phyloP scores from a whole-genome alignment of 2,329 filamentous ascomycete genomes.

The Aureobasidium musti region DNA sequence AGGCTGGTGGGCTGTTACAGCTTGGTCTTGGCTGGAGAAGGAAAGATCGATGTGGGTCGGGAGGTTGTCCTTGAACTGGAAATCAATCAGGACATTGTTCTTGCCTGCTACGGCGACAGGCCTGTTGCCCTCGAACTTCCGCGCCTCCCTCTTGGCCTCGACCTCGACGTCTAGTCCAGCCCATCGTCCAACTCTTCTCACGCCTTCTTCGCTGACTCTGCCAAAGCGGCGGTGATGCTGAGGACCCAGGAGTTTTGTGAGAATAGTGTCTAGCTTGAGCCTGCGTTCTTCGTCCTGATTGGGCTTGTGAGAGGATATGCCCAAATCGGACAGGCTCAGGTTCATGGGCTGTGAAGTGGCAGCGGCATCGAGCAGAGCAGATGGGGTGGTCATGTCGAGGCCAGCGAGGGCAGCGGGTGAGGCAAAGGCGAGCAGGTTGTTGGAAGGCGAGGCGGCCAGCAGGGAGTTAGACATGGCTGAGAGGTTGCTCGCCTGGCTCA shows the following conservation, averaged over 20 bases:
- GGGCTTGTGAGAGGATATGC: constrained; percentile 43
- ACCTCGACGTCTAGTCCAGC: constrained; percentile 60
- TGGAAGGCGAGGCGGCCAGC: constrained; percentile 37
- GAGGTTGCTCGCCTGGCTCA: constrained; percentile 36
- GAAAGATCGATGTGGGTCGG: constrained; percentile 61
- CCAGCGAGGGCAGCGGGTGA: constrained; percentile 49
- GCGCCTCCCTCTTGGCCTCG: constrained; percentile 34
- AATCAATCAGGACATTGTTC: constrained; percentile 40
- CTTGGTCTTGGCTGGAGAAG: constrained; percentile 62
- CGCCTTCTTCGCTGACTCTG: constrained; percentile 70
- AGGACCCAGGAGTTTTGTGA: constrained; percentile 47
- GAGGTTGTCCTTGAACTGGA: constrained; percentile 37
- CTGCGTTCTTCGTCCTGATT: constrained; percentile 57
- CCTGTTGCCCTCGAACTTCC: constrained; percentile 38
- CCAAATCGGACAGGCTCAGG: constrained; percentile 47
- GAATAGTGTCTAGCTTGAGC: constrained; percentile 59
- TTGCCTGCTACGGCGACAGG: constrained; percentile 44
- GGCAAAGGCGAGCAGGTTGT: constrained; percentile 43
- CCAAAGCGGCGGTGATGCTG: constrained; percentile 59
- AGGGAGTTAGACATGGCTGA: constrained; percentile 35
- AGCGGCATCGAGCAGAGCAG: constrained; percentile 29
- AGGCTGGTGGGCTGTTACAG: constrained; percentile 61
- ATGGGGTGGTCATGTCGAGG: constrained; percentile 41
- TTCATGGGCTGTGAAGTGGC: constrained; percentile 48
- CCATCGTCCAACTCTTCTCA: constrained; percentile 69